phyloP scores from a whole-genome alignment of 1,284 basidiomycete genomes.

The Irpex sp. region DNA sequence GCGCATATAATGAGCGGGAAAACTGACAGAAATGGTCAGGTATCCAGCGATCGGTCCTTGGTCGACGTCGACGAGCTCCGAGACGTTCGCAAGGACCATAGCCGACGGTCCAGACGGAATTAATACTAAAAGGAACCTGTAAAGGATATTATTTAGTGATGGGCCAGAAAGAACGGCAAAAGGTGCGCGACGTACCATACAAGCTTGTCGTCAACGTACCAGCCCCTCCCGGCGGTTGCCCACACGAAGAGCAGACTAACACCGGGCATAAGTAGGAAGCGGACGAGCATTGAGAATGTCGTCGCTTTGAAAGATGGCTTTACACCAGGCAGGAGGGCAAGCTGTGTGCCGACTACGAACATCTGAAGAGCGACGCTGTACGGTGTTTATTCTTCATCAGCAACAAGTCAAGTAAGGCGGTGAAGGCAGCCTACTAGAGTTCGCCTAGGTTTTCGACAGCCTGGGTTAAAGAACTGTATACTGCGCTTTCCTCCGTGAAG shows the following conservation, averaged over 20 bases:
- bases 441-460: constrained; percentile 24
- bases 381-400: neutral
- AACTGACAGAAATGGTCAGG: constrained; percentile 25
- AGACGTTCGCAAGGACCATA: constrained; percentile 28
- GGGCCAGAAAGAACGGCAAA: too few species aligned
- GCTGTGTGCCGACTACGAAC: constrained; percentile 26
- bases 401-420: neutral
- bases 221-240: constrained; percentile 23
- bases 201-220: constrained; percentile 26
- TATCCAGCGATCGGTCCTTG: constrained; percentile 27
- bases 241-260: constrained; percentile 24
- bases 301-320: constrained; percentile 18
- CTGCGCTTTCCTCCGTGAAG: constrained; percentile 18
- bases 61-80: constrained; percentile 25
- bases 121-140: constrained; percentile 27
- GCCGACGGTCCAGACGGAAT: constrained; percentile 28
- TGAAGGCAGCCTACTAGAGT: constrained; percentile 21
- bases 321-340: constrained; percentile 21
- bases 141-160: neutral
- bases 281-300: constrained; percentile 22
- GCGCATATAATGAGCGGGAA: neutral
- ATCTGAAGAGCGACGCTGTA: constrained; percentile 25
- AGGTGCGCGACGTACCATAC: constrained; percentile 22
- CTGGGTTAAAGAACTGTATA: constrained; percentile 24
- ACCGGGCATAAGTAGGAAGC: constrained; percentile 26